phyloP scores from a whole-genome alignment of 139 green algal genomes.

The Choricystis sp. region DNA sequence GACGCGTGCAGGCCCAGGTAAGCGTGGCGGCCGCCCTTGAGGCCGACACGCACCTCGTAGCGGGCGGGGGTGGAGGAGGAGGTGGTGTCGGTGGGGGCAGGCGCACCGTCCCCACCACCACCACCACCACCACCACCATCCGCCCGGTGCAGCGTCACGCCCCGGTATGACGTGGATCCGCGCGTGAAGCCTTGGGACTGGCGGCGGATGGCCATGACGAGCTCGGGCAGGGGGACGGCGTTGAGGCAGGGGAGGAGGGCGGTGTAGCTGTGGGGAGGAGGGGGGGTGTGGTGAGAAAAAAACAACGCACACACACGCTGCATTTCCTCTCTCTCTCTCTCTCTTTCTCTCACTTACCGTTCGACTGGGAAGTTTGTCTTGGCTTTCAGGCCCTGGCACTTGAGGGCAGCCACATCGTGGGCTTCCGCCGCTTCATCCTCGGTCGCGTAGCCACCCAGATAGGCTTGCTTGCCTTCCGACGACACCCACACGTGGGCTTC shows the following conservation, averaged over 20 bases:
- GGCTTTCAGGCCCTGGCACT: not conserved
- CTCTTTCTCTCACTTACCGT: too few relatives aligned
- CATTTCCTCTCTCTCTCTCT: too few relatives aligned
- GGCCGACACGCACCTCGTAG: constrained; percentile 80
- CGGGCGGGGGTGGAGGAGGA: constrained; percentile 1
- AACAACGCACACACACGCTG: too few relatives aligned
- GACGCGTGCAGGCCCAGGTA: constrained; percentile 57
- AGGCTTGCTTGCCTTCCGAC: not conserved
- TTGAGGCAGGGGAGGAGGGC: not conserved
- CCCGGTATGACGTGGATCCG: constrained; percentile 27
- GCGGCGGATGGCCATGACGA: not conserved
- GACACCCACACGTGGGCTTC: constrained; percentile 16
- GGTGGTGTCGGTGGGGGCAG: not conserved
- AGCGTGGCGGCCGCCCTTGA: constrained; percentile 26
- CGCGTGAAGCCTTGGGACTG: not conserved
- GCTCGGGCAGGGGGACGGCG: not conserved
- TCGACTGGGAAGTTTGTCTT: not conserved
- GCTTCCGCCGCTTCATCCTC: not conserved
- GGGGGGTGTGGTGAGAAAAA: too few relatives aligned
- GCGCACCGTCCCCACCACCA: too few relatives aligned
- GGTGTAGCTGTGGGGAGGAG: too few relatives aligned
- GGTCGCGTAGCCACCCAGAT: not conserved
- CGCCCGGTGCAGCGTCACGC: constrained; percentile 61
- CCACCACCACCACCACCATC: too few relatives aligned
- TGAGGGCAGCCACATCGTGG: not conserved